Percentiles rank a stretch among this genome's conserved stretches.
Conservation (phyloP, 2,329 filamentous ascomycete species). For the Sclerotinia spermophila region DNA sequence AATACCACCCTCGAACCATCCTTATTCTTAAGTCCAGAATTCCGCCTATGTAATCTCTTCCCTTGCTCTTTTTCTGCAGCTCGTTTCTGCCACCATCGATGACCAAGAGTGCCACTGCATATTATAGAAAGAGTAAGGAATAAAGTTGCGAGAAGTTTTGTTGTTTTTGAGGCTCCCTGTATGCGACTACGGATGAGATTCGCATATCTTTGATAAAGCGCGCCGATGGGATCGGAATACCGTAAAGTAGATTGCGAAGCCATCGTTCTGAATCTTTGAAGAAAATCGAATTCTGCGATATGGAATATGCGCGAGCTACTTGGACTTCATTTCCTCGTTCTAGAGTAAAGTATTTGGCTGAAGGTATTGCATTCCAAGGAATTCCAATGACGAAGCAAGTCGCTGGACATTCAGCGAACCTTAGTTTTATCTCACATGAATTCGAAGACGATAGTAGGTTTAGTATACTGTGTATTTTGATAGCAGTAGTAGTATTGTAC, state of each 20-base stretch:
- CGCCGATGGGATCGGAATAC: constrained; percentile 63
- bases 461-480: neutral
- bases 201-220: constrained; percentile 59
- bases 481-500: neutral
- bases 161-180: constrained; percentile 63
- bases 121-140: constrained; percentile 75
- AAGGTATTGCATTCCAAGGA: constrained; percentile 16
- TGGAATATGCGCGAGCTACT: constrained; percentile 4
- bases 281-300: neutral
- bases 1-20: constrained; percentile 94
- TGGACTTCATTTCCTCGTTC: constrained; percentile 15
- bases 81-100: constrained; percentile 69
- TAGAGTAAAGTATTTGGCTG: neutral
- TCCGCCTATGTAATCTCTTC: constrained; percentile 75
- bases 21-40: constrained; percentile 90
- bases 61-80: constrained; percentile 80
- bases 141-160: constrained; percentile 72
- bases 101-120: constrained; percentile 72
- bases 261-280: constrained; percentile 50
- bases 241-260: constrained; percentile 83
- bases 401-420: constrained; percentile 11
- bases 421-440: constrained; percentile 6
- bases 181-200: constrained; percentile 52
- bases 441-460: neutral
- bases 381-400: neutral